Evolutionary conservation across 768 basidiomycete species (phyloP).

Genomic region (Boletus rubescentipes): DNA sequence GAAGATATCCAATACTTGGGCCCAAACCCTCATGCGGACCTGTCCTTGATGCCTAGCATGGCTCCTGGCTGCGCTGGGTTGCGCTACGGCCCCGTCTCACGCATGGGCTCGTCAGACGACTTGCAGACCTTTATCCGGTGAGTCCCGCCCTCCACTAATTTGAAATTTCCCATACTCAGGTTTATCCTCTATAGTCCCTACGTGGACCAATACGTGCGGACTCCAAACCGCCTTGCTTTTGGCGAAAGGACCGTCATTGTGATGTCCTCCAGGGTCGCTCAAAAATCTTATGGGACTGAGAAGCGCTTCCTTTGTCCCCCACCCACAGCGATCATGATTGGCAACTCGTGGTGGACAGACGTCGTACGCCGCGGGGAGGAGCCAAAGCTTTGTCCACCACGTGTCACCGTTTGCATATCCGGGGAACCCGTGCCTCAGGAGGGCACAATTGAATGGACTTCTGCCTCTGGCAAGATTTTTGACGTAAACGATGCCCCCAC

Average conservation of each 20-base stretch:
- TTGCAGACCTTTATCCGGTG: slow-evolving; percentile 81
- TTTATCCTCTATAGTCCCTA: slow-evolving; percentile 53
- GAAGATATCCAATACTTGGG: slow-evolving; percentile 62
- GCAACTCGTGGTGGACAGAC: slow-evolving; percentile 93
- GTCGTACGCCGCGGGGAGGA: slow-evolving; percentile 72
- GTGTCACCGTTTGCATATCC: slow-evolving; percentile 88
- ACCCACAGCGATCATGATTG: slow-evolving; percentile 91
- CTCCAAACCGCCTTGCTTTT: slow-evolving; percentile 82
- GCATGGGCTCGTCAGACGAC: slow-evolving; percentile 65
- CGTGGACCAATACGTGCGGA: slow-evolving; percentile 81
- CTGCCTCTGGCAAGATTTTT: slow-evolving; percentile 79
- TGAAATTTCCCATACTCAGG: slow-evolving; percentile 16
- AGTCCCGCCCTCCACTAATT: slow-evolving; percentile 22
- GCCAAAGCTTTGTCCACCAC: slow-evolving; percentile 71
- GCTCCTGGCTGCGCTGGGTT: slow-evolving; percentile 63
- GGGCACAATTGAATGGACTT: slow-evolving; percentile 85
- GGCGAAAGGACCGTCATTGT: slow-evolving; percentile 95
- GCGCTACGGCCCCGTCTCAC: slow-evolving; percentile 48
- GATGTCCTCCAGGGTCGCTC: slow-evolving; percentile 97
- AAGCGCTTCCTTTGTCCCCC: slow-evolving; percentile 94
- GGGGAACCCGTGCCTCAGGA: slow-evolving; percentile 86
- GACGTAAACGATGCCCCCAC: slow-evolving; percentile 77
- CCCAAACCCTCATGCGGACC: slow-evolving; percentile 51
- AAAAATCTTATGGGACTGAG: slow-evolving; percentile 96
- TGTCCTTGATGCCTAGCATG: slow-evolving; percentile 61